phyloP scores from a whole-genome alignment of 73 alveolate genomes.

The Stentor roeselii region DNA sequence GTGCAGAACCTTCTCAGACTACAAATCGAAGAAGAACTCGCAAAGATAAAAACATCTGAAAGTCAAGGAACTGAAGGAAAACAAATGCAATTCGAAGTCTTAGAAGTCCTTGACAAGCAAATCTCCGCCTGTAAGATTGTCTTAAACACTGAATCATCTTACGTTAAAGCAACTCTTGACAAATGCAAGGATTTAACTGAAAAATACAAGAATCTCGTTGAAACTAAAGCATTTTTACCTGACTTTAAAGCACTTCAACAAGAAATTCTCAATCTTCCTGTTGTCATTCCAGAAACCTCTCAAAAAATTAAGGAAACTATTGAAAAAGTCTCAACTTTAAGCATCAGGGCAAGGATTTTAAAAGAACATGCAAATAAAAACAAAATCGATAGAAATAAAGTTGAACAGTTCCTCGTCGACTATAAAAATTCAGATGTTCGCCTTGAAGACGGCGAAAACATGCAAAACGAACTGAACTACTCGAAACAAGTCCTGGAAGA shows the following conservation, averaged over 20 bases:
- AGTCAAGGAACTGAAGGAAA: not conserved
- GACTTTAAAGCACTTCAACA: conserved; percentile 14
- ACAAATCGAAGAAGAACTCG: conserved; percentile 6
- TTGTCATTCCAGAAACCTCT: conserved; percentile 19
- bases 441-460: conserved; percentile 18
- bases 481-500: not conserved
- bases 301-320: not conserved
- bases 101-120: not conserved
- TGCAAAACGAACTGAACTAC: not conserved
- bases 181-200: not conserved
- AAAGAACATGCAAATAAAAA: conserved; percentile 16
- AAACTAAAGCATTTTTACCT: not conserved
- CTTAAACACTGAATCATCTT: not conserved
- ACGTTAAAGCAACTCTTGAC: not conserved
- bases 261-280: not conserved
- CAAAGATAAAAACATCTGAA: conserved; percentile 6
- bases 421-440: conserved; percentile 8
- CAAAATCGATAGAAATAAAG: conserved; percentile 19
- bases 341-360: not conserved
- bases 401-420: conserved; percentile 13
- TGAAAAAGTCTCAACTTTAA: not conserved
- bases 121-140: not conserved
- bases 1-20: not conserved
- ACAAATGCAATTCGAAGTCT: not conserved
- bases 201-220: not conserved